These are phyloP conservation scores for Tolypocladium nubicola DNA, from an alignment of 2,329 filamentous ascomycete genomes.

Conservation along the genomic window DNA sequence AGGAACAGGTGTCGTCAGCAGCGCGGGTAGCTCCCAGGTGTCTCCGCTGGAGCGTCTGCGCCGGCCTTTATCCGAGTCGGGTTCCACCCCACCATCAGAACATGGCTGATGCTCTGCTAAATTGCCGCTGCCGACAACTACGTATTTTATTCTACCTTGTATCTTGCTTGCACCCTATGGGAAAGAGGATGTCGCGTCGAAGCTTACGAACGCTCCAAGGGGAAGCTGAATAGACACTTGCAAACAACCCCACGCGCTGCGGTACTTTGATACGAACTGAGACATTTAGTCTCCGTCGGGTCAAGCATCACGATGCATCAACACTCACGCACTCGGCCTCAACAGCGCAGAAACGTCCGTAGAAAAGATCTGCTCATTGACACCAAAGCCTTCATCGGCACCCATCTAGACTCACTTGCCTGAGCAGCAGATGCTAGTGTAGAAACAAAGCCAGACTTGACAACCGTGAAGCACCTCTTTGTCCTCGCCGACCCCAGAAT, in stretches of 20 bases:
- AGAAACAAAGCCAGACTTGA: constrained; percentile 27
- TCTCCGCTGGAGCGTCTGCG: neutral
- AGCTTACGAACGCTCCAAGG: neutral
- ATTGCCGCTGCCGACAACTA: neutral
- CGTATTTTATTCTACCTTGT: neutral
- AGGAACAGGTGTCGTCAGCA: constrained; percentile 18
- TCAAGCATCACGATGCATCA: neutral
- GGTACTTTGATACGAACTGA: neutral
- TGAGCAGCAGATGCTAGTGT: constrained; percentile 27
- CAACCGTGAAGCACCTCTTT: constrained; percentile 24
- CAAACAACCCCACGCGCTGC: neutral
- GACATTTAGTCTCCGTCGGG: neutral
- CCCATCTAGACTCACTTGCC: constrained; percentile 26
- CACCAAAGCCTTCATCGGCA: constrained; percentile 15
- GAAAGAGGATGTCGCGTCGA: no score
- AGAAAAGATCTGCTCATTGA: constrained; percentile 1
- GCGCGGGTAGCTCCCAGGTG: neutral
- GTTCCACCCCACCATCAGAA: neutral
- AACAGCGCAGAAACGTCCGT: neutral
- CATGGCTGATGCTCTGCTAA: neutral
- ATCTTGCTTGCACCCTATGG: neutral
- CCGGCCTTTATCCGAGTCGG: constrained; percentile 5
- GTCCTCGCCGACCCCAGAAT: constrained; percentile 25
- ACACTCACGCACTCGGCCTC: neutral
- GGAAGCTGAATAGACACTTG: no score